Percentiles rank a stretch among this genome's conserved stretches.
phyloP scores from a whole-genome alignment of 2,329 filamentous ascomycete species.

The Lizonia empirigonia region DNA sequence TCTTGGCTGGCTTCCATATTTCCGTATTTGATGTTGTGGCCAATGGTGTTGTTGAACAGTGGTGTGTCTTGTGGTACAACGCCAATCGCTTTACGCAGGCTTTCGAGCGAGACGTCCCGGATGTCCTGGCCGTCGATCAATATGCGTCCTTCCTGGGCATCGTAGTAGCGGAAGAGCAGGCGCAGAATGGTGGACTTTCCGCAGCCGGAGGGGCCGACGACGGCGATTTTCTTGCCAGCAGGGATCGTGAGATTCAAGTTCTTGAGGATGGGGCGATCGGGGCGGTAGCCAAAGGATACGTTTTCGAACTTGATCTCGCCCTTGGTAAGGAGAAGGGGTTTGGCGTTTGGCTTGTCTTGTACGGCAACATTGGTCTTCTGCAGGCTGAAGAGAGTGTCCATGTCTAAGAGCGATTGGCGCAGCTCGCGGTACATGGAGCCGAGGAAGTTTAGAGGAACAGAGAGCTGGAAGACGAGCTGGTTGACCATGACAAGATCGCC shows the following conservation, averaged over 20 bases:
- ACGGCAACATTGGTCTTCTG: conserved; percentile 95
- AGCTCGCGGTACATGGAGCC: conserved; percentile 98
- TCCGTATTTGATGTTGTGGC: conserved; percentile 94
- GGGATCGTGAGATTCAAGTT: conserved; percentile 88
- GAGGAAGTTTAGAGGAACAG: conserved; percentile 94
- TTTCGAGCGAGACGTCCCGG: conserved; percentile 79
- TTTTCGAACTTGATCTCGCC: conserved; percentile 95
- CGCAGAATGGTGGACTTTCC: conserved; percentile 94
- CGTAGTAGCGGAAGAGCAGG: conserved; percentile 92
- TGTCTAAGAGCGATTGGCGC: conserved; percentile 91
- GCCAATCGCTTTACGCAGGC: conserved; percentile 82
- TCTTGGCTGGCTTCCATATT: conserved; percentile 76
- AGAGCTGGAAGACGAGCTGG: conserved; percentile 97
- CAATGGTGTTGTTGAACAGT: conserved; percentile 94
- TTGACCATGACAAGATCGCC: conserved; percentile 99
- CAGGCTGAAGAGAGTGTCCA: conserved; percentile 97
- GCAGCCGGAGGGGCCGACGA: conserved; percentile 93
- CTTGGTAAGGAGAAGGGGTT: conserved; percentile 73
- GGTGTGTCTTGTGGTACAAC: conserved; percentile 98
- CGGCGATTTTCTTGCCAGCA: conserved; percentile 91
- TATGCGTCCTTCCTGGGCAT: conserved; percentile 83
- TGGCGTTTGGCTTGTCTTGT: conserved; percentile 75
- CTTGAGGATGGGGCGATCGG: conserved; percentile 82
- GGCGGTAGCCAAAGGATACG: conserved; percentile 90
- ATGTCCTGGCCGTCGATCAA: conserved; percentile 93